These are phyloP conservation scores for Hygrophoropsis aurantiaca DNA, from an alignment of 768 basidiomycete species.

Conservation along the genomic window DNA sequence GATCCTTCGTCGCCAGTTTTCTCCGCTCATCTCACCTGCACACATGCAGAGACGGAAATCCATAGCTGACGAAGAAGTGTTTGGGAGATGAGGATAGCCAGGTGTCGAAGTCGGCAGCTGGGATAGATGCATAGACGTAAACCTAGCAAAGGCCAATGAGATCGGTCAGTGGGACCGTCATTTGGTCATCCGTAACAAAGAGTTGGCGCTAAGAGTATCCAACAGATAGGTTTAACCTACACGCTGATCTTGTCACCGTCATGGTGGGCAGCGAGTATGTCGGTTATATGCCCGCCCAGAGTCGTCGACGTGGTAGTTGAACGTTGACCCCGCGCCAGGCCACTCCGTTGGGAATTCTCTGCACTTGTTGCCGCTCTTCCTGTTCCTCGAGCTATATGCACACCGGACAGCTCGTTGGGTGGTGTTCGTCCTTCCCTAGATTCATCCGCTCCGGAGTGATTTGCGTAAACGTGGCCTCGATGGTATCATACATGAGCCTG, in stretches of 20 bases:
- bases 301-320: conserved; percentile 68
- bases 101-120: conserved; percentile 35
- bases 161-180: conserved; percentile 32
- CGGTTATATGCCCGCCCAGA: conserved; percentile 59
- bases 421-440: conserved; percentile 4
- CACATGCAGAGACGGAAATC: conserved; percentile 48
- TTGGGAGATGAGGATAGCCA: conserved; percentile 55
- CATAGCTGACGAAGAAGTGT: conserved; percentile 57
- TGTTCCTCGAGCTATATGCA: conserved; percentile 42
- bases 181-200: conserved; percentile 61
- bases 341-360: conserved; percentile 40
- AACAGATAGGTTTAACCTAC: no score
- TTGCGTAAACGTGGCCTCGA: no score
- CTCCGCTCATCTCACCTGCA: no score
- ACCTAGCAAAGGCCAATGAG: conserved; percentile 53
- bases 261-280: conserved; percentile 25
- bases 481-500: no score
- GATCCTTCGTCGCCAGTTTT: no score
- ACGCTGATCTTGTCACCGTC: conserved; percentile 29
- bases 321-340: conserved; percentile 40
- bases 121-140: conserved; percentile 34
- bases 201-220: conserved; percentile 61
- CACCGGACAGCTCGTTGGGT: conserved; percentile 54
- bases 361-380: no score
- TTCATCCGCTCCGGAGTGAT: conserved; percentile 20